A percentile compares a stretch with the other conserved stretches of the same genome.
Conservation (phyloP, 2,329 filamentous ascomycete species). For the Aspergillus tanneri region DNA sequence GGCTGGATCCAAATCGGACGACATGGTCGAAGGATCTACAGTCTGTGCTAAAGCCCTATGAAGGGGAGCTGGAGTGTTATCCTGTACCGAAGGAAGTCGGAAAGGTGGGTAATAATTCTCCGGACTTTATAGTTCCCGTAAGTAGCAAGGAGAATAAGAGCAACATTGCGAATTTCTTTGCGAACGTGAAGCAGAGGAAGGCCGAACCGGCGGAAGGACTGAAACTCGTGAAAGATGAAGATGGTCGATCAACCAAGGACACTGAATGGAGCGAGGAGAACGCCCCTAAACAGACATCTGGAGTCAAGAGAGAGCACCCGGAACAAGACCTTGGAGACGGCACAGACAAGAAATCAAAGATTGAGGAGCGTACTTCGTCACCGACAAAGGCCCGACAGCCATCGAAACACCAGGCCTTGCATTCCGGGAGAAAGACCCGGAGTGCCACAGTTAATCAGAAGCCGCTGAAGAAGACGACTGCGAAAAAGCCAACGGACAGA, state of each 20-base stretch:
- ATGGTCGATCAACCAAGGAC: slow-evolving; percentile 43
- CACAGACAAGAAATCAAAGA: slow-evolving; percentile 27
- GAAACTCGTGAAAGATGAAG: slow-evolving; percentile 16
- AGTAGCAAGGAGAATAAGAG: slow-evolving; percentile 84
- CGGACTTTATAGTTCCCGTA: slow-evolving; percentile 77
- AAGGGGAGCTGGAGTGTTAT: slow-evolving; percentile 78
- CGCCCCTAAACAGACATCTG: slow-evolving; percentile 49
- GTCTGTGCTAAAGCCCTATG: slow-evolving; percentile 72
- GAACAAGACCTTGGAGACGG: slow-evolving; percentile 31
- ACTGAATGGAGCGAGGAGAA: slow-evolving; percentile 52
- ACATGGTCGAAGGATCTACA: slow-evolving; percentile 81
- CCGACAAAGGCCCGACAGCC: slow-evolving; percentile 39
- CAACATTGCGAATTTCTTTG: slow-evolving; percentile 93
- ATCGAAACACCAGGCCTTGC: slow-evolving; percentile 24
- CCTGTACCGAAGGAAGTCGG: slow-evolving; percentile 85
- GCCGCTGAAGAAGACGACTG: slow-evolving; percentile 44
- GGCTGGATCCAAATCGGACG: slow-evolving; percentile 71
- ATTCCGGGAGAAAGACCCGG: slow-evolving; percentile 46
- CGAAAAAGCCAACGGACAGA: slow-evolving; percentile 47
- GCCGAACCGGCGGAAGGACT: slow-evolving; percentile 28
- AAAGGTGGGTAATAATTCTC: slow-evolving; percentile 89
- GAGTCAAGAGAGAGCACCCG: slow-evolving; percentile 51
- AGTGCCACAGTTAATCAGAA: slow-evolving; percentile 59
- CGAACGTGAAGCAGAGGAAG: slow-evolving; percentile 50
- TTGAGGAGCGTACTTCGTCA: slow-evolving; percentile 24